Evolutionary conservation across 1,284 basidiomycete genomes (phyloP).

Genomic region (Apiotrichum akiyoshidainum): DNA sequence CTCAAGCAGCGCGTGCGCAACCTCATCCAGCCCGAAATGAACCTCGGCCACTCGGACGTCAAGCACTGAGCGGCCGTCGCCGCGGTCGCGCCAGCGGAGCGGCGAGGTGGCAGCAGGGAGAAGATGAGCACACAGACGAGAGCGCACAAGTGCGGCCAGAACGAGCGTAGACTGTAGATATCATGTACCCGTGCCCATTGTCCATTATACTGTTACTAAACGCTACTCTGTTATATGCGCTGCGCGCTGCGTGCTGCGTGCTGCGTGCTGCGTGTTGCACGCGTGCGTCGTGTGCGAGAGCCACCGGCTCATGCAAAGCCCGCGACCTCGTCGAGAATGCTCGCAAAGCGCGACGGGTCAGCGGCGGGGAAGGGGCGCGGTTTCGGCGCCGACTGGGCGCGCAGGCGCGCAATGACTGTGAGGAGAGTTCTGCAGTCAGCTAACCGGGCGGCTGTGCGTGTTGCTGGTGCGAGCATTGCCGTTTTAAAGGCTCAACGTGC

Average conservation of each 20-base stretch:
- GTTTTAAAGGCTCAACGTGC: no score
- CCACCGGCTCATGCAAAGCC: constrained; percentile 7
- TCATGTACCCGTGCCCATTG: background rate
- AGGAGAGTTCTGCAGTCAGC: constrained; percentile 8
- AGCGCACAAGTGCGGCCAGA: no score
- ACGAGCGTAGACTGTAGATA: background rate
- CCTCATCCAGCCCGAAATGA: constrained; percentile 68
- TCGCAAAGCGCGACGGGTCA: constrained; percentile 14
- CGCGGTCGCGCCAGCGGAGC: no score
- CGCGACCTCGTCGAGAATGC: constrained; percentile 17
- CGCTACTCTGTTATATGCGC: no score
- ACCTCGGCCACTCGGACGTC: constrained; percentile 75
- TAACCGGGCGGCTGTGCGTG: background rate
- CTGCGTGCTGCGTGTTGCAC: no score
- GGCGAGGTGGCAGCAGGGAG: background rate
- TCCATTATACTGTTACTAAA: no score
- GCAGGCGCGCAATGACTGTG: constrained; percentile 2
- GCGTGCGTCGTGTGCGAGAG: no score
- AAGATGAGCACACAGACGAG: background rate
- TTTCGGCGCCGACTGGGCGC: background rate
- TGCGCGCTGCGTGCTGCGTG: no score
- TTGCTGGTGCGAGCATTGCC: no score
- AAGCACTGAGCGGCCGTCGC: background rate
- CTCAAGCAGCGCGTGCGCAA: constrained; percentile 86
- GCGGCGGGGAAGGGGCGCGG: constrained; percentile 22